Percentiles rank a stretch among this genome's conserved stretches.
Evolutionary conservation across 306 rosid species (phyloP).

Genomic region (Fragaria iinumae): DNA sequence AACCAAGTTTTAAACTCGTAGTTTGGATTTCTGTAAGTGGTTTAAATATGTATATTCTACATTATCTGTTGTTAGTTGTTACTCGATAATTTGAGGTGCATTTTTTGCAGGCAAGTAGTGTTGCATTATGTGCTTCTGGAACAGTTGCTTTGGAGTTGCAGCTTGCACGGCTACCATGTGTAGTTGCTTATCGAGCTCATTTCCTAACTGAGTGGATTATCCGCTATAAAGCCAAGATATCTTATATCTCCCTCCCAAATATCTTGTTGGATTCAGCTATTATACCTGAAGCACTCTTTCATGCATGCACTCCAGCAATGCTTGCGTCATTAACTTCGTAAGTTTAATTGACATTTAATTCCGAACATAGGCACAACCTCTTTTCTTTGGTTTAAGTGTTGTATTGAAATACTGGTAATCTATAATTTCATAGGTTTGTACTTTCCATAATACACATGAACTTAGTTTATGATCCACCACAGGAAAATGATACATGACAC

Average conservation of each 20-base stretch:
- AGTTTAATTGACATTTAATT: slow-evolving; percentile 1
- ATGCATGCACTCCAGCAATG: slow-evolving; percentile 54
- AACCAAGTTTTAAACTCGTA: neutral
- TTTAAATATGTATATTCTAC: neutral
- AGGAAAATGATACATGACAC: slow-evolving; percentile 54
- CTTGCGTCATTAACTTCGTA: slow-evolving; percentile 57
- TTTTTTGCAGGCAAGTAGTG: slow-evolving; percentile 72
- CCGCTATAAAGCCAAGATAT: slow-evolving; percentile 59
- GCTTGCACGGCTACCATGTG: slow-evolving; percentile 81
- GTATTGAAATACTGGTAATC: neutral
- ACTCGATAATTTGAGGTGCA: slow-evolving; percentile 18
- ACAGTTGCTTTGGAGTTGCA: slow-evolving; percentile 81
- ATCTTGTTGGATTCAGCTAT: slow-evolving; percentile 68
- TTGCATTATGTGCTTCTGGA: slow-evolving; percentile 88
- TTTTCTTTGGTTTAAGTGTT: neutral
- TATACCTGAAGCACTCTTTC: slow-evolving; percentile 83
- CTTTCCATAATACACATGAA: neutral
- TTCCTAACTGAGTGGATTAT: slow-evolving; percentile 78
- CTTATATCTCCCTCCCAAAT: slow-evolving; percentile 78
- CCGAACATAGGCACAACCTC: neutral
- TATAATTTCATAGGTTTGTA: slow-evolving; percentile 13
- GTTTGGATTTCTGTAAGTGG: neutral
- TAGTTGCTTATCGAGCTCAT: slow-evolving; percentile 84
- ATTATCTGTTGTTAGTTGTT: neutral
- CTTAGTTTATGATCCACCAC: slow-evolving; percentile 24